Conservation (phyloP, 257 asterid genomes). For the Marsdenia floribunda region DNA sequence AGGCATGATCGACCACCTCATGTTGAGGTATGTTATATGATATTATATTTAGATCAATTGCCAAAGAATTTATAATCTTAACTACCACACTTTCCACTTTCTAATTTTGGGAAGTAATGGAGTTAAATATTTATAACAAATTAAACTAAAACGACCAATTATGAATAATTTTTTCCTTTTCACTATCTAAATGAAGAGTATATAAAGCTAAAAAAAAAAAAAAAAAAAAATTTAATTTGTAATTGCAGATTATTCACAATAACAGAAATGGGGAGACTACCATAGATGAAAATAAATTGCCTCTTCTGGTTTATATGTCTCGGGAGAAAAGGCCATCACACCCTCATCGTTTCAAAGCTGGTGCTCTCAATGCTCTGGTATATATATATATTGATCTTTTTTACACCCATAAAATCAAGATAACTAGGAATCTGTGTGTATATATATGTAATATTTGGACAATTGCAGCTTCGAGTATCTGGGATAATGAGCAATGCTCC, state of each 20-base stretch:
- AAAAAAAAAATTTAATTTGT: too few species aligned
- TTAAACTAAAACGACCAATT: too few species aligned
- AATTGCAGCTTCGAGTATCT: conserved; percentile 73
- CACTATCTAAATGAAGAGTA: neutral
- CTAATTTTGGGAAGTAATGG: too few species aligned
- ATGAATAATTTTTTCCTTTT: too few species aligned
- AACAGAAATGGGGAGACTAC: conserved; percentile 21
- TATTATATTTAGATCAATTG: too few species aligned
- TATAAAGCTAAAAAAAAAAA: neutral
- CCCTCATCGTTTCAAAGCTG: conserved; percentile 83
- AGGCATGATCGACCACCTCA: conserved; percentile 53
- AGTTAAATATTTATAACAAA: too few species aligned
- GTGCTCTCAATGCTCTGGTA: conserved; percentile 73
- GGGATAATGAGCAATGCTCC: conserved; percentile 84
- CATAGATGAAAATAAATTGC: conserved; percentile 23
- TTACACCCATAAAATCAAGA: too few species aligned
- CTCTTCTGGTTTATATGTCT: conserved; percentile 62
- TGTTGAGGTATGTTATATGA: conserved; percentile 41
- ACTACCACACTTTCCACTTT: too few species aligned
- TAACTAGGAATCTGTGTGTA: too few species aligned
- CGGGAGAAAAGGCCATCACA: conserved; percentile 60
- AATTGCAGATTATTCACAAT: conserved; percentile 55
- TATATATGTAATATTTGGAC: neutral
- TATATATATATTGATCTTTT: too few species aligned
- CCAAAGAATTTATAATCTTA: too few species aligned